These are phyloP conservation scores for Sporothrix variecibatus DNA, from an alignment of 2,329 filamentous ascomycete species.

Conservation along the genomic window DNA sequence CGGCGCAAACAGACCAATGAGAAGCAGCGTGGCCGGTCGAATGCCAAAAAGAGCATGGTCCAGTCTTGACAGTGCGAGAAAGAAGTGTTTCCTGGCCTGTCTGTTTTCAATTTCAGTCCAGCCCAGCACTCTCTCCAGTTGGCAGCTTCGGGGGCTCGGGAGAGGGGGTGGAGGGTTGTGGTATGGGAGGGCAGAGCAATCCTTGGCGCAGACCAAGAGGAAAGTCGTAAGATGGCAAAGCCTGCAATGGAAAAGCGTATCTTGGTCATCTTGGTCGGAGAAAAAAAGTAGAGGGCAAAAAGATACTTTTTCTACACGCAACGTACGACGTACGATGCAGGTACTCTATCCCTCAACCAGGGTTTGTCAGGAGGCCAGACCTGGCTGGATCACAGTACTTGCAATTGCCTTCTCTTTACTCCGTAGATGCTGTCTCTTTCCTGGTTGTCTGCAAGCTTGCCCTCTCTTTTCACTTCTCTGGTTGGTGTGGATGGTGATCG, in stretches of 20 bases:
- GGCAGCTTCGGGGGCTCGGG: too few relatives aligned
- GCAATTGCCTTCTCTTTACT: neutral
- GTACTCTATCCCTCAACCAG: neutral
- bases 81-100: neutral
- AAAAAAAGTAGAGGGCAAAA: neutral
- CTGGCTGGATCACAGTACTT: neutral
- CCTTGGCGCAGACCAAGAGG: neutral
- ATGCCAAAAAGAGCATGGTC: slow-evolving; percentile 12
- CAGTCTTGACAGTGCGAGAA: neutral
- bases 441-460: neutral
- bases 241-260: neutral
- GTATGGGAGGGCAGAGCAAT: neutral
- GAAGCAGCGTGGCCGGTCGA: neutral
- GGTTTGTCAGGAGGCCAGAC: neutral
- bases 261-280: neutral
- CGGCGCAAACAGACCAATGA: neutral
- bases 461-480: neutral
- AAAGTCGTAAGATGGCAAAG: neutral
- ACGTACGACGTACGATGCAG: slow-evolving; percentile 6
- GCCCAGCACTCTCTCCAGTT: too few relatives aligned
- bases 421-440: neutral
- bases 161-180: neutral
- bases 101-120: too few relatives aligned
- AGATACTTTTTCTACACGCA: neutral
- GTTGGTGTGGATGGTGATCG: slow-evolving; percentile 15